Conservation (phyloP, 805 yeast genomes). For the Myxozyma neotropica region DNA sequence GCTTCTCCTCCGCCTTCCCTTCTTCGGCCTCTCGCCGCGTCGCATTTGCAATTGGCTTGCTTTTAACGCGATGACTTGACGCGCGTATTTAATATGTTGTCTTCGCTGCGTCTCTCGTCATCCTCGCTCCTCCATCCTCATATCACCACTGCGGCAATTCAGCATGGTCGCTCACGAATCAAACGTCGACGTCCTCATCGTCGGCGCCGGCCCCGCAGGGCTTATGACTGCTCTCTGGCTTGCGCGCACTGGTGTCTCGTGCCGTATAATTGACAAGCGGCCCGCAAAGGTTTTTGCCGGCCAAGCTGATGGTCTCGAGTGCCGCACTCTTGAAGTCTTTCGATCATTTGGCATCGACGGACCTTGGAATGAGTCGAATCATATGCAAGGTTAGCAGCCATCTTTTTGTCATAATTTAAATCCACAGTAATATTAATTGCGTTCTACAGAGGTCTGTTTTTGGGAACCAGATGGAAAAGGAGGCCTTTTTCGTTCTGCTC, state of each 20-base stretch:
- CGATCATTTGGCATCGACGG: constrained; percentile 41
- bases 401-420: neutral
- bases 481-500: constrained; percentile 37
- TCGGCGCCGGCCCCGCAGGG: constrained; percentile 49
- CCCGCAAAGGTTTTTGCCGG: constrained; percentile 40
- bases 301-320: constrained; percentile 46
- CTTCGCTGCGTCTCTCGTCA: neutral
- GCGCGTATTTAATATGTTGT: too few species aligned
- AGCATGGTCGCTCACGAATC: constrained; percentile 12
- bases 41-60: too few species aligned
- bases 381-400: constrained; percentile 39
- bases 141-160: neutral
- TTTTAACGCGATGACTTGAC: too few species aligned
- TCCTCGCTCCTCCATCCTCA: neutral
- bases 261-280: constrained; percentile 43
- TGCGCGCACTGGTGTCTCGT: constrained; percentile 42
- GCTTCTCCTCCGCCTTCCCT: too few species aligned
- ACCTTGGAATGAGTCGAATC: constrained; percentile 39
- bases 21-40: too few species aligned
- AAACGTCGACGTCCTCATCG: constrained; percentile 41
- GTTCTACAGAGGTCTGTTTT: constrained; percentile 6
- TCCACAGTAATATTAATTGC: neutral
- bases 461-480: constrained; percentile 43
- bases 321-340: constrained; percentile 42
- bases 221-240: constrained; percentile 43